Evolutionary conservation across 2,329 filamentous ascomycete species (phyloP).

Genomic region (Celoporthe dispersa): DNA sequence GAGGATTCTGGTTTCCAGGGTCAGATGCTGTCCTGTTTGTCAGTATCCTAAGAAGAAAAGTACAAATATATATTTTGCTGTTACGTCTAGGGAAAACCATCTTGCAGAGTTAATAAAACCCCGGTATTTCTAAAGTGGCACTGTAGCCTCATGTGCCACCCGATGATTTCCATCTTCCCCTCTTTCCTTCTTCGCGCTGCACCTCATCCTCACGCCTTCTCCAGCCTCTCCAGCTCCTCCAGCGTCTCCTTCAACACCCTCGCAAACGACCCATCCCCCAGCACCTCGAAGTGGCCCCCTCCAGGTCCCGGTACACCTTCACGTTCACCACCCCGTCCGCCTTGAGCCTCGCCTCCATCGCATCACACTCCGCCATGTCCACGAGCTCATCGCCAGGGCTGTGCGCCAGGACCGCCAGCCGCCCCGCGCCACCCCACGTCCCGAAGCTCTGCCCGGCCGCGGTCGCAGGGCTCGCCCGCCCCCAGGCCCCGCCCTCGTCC

Average conservation of each 20-base stretch:
- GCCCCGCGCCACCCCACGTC: conserved; percentile 40
- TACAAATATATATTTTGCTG: neutral
- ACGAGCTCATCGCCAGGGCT: conserved; percentile 54
- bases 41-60: neutral
- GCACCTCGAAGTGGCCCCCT: conserved; percentile 68
- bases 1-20: neutral
- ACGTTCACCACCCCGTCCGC: conserved; percentile 43
- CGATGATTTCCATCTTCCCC: too few species aligned
- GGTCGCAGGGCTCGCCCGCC: conserved; percentile 56
- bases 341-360: conserved; percentile 55
- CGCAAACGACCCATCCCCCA: conserved; percentile 63
- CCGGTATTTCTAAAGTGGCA: neutral
- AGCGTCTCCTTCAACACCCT: conserved; percentile 45
- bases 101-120: neutral
- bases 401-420: conserved; percentile 47
- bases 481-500: conserved; percentile 53
- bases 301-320: conserved; percentile 50
- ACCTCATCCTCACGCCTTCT: neutral
- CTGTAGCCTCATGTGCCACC: neutral
- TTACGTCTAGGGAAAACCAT: neutral
- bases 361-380: conserved; percentile 62
- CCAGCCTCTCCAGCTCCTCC: conserved; percentile 29
- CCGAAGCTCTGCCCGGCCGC: conserved; percentile 47
- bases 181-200: neutral
- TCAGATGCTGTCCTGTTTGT: neutral